Conservation (phyloP, 2,329 filamentous ascomycete species). For the Huntiella bhutanensis region DNA sequence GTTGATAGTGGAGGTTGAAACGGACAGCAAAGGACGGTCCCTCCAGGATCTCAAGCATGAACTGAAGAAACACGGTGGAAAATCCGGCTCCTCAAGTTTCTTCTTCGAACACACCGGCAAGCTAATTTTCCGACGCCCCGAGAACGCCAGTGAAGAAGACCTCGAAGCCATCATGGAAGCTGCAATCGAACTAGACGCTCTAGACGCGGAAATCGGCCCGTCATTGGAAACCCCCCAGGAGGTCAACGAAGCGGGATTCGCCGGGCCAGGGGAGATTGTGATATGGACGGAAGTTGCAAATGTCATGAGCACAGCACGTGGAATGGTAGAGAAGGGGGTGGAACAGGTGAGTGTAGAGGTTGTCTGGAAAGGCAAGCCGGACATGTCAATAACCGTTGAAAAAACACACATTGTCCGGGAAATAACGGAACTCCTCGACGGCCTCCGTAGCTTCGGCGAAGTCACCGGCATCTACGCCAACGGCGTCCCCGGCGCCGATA, state of each 20-base stretch:
- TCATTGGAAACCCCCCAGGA: neutral
- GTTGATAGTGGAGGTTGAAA: conserved; percentile 68
- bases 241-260: neutral
- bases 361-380: conserved; percentile 58
- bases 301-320: conserved; percentile 9
- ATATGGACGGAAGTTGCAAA: conserved; percentile 11
- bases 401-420: conserved; percentile 31
- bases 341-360: conserved; percentile 53
- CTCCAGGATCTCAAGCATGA: conserved; percentile 53
- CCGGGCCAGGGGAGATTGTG: conserved; percentile 8
- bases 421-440: conserved; percentile 37
- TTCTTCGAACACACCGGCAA: conserved; percentile 69
- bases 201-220: conserved; percentile 11
- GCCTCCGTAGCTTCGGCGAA: conserved; percentile 41
- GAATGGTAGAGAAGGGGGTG: conserved; percentile 25
- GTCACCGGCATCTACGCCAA: conserved; percentile 65
- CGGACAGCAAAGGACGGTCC: conserved; percentile 58
- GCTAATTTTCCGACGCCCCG: conserved; percentile 41
- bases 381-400: conserved; percentile 45
- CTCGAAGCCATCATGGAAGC: conserved; percentile 10
- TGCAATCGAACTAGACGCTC: conserved; percentile 7
- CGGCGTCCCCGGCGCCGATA: conserved; percentile 22
- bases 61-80: conserved; percentile 54
- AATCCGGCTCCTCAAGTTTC: conserved; percentile 51
- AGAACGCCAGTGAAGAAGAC: neutral